These are phyloP conservation scores for Mucor circinelloides DNA, from an alignment of 371 early-diverging fungal species.

Conservation along the genomic window DNA sequence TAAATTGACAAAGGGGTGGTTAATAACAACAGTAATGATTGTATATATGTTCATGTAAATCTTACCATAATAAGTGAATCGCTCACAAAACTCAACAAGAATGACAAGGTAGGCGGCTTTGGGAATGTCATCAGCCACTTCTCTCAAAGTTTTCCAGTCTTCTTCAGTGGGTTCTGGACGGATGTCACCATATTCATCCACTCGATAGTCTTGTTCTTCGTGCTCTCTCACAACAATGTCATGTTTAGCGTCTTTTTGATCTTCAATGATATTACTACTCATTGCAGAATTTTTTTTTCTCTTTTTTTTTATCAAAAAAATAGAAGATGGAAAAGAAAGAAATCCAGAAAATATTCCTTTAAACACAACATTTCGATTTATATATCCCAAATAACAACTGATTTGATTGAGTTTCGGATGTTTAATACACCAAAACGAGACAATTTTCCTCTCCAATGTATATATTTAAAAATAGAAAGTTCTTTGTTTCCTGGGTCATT, in stretches of 20 bases:
- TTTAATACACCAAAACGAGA: not conserved
- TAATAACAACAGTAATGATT: not conserved
- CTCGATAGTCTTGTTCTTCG: conserved; percentile 22
- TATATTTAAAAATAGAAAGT: not conserved
- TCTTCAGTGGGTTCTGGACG: conserved; percentile 49
- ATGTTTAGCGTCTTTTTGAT: conserved; percentile 14
- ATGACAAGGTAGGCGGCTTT: conserved; percentile 64
- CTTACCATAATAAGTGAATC: conserved; percentile 73
- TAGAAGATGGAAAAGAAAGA: not conserved
- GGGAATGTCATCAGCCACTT: conserved; percentile 57
- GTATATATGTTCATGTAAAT: not conserved
- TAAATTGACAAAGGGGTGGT: not conserved
- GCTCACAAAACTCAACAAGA: conserved; percentile 75
- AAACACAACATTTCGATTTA: not conserved
- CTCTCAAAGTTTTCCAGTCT: conserved; percentile 49
- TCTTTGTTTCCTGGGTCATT: not conserved
- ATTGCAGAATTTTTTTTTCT: not conserved
- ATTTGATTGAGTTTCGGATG: conserved; percentile 2
- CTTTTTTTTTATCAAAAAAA: not conserved
- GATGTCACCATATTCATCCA: not conserved
- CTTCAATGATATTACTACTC: not conserved
- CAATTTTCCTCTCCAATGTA: not conserved
- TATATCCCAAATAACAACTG: not conserved
- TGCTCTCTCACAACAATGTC: conserved; percentile 23
- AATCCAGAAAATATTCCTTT: not conserved